Evolutionary conservation across 371 early-diverging fungal genomes (phyloP).

Genomic region (Rhizopus microsporus): DNA sequence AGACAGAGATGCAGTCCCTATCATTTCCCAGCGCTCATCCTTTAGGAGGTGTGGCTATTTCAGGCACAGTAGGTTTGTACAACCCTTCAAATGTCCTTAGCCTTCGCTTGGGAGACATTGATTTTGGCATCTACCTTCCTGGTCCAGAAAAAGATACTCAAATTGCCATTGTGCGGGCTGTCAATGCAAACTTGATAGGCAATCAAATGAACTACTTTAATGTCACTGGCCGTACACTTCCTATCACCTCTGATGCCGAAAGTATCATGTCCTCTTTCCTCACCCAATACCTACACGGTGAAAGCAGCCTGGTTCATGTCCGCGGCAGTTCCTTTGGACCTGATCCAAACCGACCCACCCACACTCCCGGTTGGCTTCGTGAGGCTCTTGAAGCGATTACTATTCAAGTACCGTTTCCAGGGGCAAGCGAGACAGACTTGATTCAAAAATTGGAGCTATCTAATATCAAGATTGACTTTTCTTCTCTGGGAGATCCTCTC

Average conservation of each 20-base stretch:
- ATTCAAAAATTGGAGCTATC: slow-evolving; percentile 38
- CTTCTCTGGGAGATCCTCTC: slow-evolving; percentile 19
- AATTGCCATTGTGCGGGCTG: slow-evolving; percentile 46
- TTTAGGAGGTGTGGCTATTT: slow-evolving; percentile 39
- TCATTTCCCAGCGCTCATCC: slow-evolving; percentile 41
- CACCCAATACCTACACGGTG: slow-evolving; percentile 43
- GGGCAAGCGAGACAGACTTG: slow-evolving; percentile 40
- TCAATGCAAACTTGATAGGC: slow-evolving; percentile 39
- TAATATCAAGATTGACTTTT: slow-evolving; percentile 47
- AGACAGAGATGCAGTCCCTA: slow-evolving; percentile 35
- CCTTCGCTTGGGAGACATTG: slow-evolving; percentile 42
- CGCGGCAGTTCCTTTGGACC: slow-evolving; percentile 42
- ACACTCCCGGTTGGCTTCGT: slow-evolving; percentile 44
- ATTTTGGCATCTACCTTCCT: slow-evolving; percentile 49
- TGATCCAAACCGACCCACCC: slow-evolving; percentile 17
- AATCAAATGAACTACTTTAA: slow-evolving; percentile 40
- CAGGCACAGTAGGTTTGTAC: slow-evolving; percentile 39
- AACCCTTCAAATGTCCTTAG: slow-evolving; percentile 50
- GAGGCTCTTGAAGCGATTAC: slow-evolving; percentile 37
- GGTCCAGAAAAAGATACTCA: slow-evolving; percentile 26
- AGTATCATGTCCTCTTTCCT: slow-evolving; percentile 36
- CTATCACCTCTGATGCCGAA: slow-evolving; percentile 24
- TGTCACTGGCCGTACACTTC: slow-evolving; percentile 42
- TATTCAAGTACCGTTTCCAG: slow-evolving; percentile 45
- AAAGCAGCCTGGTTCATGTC: slow-evolving; percentile 33